phyloP scores from a whole-genome alignment of 2,329 filamentous ascomycete genomes.

The Aquanectria penicillioides region DNA sequence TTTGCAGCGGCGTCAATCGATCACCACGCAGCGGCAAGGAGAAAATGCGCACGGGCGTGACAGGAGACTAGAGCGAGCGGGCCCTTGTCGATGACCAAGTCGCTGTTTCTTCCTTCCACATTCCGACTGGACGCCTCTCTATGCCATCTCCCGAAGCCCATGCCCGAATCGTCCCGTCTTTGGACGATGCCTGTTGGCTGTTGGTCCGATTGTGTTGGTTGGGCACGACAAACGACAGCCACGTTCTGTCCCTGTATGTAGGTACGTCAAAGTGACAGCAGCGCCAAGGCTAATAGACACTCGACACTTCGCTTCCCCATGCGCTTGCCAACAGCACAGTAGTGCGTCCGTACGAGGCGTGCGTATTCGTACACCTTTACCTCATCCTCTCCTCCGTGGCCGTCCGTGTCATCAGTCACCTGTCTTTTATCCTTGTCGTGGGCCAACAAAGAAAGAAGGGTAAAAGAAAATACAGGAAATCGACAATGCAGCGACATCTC shows the following conservation, averaged over 20 bases:
- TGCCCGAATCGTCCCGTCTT: constrained; percentile 28
- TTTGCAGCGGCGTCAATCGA: constrained; percentile 6
- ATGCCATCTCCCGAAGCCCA: constrained; percentile 14
- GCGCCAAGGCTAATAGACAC: neutral
- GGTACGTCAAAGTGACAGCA: constrained; percentile 8
- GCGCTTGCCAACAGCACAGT: neutral
- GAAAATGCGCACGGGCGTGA: constrained; percentile 4
- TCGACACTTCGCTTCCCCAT: neutral
- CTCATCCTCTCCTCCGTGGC: neutral
- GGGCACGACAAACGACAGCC: neutral
- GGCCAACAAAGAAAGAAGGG: constrained; percentile 1
- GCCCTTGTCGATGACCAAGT: constrained; percentile 6
- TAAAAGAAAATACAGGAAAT: neutral
- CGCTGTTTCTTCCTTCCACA: neutral
- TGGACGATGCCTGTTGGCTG: constrained; percentile 20
- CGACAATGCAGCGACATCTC: constrained; percentile 4
- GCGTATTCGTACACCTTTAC: neutral
- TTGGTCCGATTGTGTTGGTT: constrained; percentile 24
- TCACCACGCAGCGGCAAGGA: neutral
- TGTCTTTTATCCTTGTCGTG: neutral
- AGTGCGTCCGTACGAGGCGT: neutral
- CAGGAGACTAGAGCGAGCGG: neutral
- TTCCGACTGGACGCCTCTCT: constrained; percentile 23
- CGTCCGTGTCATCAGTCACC: neutral
- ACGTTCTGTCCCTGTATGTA: neutral